A percentile compares a stretch with the other conserved stretches of the same genome.
Evolutionary conservation across 768 basidiomycete species (phyloP).

Genomic region (Leccinum incarnatum): DNA sequence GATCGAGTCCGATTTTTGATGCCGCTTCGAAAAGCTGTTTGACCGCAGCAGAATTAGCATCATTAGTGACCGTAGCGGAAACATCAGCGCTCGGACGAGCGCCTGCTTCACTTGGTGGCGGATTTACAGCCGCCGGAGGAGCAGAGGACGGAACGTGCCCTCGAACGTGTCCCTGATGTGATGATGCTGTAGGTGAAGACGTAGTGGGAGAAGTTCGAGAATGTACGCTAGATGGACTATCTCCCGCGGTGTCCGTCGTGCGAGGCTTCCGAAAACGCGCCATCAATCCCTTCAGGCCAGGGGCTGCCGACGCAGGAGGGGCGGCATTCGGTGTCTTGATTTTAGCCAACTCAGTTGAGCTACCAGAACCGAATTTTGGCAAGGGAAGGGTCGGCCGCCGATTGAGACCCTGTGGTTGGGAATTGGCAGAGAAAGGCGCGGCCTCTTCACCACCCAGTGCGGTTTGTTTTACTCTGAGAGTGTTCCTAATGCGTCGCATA

Average conservation of each 20-base stretch:
- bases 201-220: slow-evolving; percentile 33
- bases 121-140: slow-evolving; percentile 9
- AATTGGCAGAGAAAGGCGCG: slow-evolving; percentile 42
- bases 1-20: slow-evolving; percentile 70
- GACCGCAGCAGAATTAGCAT: slow-evolving; percentile 52
- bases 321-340: slow-evolving; percentile 55
- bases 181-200: slow-evolving; percentile 34
- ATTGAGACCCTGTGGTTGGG: slow-evolving; percentile 43
- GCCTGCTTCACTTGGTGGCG: slow-evolving; percentile 13
- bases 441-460: slow-evolving; percentile 50
- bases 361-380: slow-evolving; percentile 36
- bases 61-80: slow-evolving; percentile 20
- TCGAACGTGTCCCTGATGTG: slow-evolving; percentile 32
- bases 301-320: slow-evolving; percentile 70
- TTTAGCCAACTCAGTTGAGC: slow-evolving; percentile 48
- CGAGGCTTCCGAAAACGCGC: slow-evolving; percentile 60
- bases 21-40: slow-evolving; percentile 77
- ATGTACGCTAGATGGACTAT: slow-evolving; percentile 32
- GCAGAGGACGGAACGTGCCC: slow-evolving; percentile 31
- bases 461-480: slow-evolving; percentile 55
- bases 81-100: slow-evolving; percentile 25
- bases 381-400: slow-evolving; percentile 49
- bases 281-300: slow-evolving; percentile 79
- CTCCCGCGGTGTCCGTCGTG: slow-evolving; percentile 23
- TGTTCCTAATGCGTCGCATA: slow-evolving; percentile 69